Base-by-base conservation (phyloP, 495 filamentous ascomycete genomes). In the Penicillium samsonianum region DNA sequence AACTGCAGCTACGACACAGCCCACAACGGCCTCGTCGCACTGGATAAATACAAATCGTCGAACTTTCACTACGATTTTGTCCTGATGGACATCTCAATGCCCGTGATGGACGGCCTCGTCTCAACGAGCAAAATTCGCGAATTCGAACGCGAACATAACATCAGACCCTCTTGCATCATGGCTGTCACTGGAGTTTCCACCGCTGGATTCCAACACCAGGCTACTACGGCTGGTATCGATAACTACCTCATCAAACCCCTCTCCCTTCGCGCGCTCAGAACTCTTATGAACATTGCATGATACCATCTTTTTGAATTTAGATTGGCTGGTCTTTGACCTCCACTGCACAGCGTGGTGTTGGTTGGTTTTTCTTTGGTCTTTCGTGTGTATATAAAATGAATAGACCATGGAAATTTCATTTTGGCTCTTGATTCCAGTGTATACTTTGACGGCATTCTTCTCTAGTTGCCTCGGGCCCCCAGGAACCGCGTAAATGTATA, bases 1-100 rank as follows among this genome's bases (percentile, higher is more conserved):
- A 70, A 73, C 12, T 79, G 78, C 50, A 68, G 62, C 20, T 82
- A 78, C 50, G 72, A 75, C 6, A 82, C 78, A 7, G 86, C 86
- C 0, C 67, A 69, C 22, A 83, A 88, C 52, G 86, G 86, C 4
- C 73, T 82, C 2, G 73, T 82, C 23, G 85, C 85, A 8, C 55
- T 88, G 6, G 73, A 87, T 16, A 74, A 76, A 23, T 86, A 80
- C 57, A 73, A 74, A 53, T 46, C 64, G 0, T 65, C 64, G 4
- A 42, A 45, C 10, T 54, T 47, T 3, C 60, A 28, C 25, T 82
- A 80, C 55, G 75, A 84, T 54, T 74, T 82, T 33, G 75, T 87
- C 1, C 70, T 87, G 19, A 87, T 87, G 84, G 78, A 87, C 59
- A 82, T 88, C 7, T 81, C 79, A 44, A 89, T 89, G 86, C 85